Evolutionary conservation across 352 stramenopile species (phyloP).

Genomic region (Phytophthora parvispora): DNA sequence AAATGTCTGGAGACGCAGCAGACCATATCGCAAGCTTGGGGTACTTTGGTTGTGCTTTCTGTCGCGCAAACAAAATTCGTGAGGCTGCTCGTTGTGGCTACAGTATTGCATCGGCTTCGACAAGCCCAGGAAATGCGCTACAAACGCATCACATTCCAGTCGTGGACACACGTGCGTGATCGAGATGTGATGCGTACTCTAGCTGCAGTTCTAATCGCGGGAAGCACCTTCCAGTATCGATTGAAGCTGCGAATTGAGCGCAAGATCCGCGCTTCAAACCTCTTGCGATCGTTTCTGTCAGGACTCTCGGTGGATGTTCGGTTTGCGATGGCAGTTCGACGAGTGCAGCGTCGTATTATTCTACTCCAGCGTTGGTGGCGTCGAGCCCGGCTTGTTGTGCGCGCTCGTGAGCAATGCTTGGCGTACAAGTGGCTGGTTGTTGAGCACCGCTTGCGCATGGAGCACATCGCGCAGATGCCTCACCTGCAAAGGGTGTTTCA

Average conservation of each 20-base stretch:
- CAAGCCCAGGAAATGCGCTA: slow-evolving; percentile 36
- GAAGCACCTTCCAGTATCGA: slow-evolving; percentile 49
- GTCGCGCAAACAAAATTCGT: slow-evolving; percentile 51
- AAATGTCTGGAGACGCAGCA: not conserved
- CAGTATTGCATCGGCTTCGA: slow-evolving; percentile 32
- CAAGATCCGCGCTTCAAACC: slow-evolving; percentile 39
- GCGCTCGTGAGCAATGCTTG: slow-evolving; percentile 57
- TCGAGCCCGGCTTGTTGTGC: slow-evolving; percentile 63
- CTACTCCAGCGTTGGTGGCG: slow-evolving; percentile 76
- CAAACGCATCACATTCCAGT: slow-evolving; percentile 43
- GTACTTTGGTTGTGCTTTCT: slow-evolving; percentile 48
- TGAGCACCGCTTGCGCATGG: slow-evolving; percentile 51
- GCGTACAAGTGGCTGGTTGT: slow-evolving; percentile 65
- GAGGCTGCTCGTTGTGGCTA: slow-evolving; percentile 32
- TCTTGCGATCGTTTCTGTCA: slow-evolving; percentile 54
- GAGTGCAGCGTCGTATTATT: slow-evolving; percentile 60
- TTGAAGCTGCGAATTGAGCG: slow-evolving; percentile 49
- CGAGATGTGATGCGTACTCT: slow-evolving; percentile 32
- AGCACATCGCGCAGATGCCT: slow-evolving; percentile 66
- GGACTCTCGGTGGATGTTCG: slow-evolving; percentile 69
- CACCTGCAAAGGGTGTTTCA: slow-evolving; percentile 69
- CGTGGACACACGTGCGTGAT: slow-evolving; percentile 48
- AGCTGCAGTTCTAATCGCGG: slow-evolving; percentile 43
- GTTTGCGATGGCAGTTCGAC: slow-evolving; percentile 72
- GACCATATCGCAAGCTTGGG: slow-evolving; percentile 39